A percentile compares a stretch with the other conserved stretches of the same genome.
Conservation (phyloP, 208 protist genomes). For the Giardia duodenalis region DNA sequence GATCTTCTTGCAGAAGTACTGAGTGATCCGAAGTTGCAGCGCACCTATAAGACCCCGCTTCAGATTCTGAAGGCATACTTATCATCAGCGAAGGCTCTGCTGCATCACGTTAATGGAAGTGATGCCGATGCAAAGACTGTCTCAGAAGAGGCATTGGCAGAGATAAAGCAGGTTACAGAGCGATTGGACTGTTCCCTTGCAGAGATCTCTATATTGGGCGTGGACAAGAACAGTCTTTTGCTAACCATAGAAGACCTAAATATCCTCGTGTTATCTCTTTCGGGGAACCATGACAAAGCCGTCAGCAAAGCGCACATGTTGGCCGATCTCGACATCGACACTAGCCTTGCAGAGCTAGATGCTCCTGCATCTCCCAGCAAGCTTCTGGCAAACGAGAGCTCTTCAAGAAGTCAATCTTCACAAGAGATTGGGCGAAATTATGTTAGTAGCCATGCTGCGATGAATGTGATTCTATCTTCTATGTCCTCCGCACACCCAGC, state of each 20-base stretch:
- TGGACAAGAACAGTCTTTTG: no score
- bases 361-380: neutral
- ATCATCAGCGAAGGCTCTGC: neutral
- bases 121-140: neutral
- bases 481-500: no score
- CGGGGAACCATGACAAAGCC: neutral
- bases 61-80: neutral
- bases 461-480: no score
- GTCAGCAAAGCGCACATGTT: neutral
- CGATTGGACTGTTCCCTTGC: no score
- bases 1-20: neutral
- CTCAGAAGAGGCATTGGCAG: neutral
- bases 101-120: neutral
- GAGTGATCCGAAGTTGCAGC: neutral
- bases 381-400: neutral
- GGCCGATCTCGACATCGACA: neutral
- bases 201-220: no score
- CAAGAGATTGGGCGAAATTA: no score
- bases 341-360: neutral
- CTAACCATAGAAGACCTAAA: neutral
- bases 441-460: no score
- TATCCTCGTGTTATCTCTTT: neutral
- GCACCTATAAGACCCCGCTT: neutral
- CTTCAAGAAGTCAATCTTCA: no score
- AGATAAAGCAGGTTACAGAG: no score